Conservation (phyloP, 164 flowering plant genomes). For the Vitis labrusca region DNA sequence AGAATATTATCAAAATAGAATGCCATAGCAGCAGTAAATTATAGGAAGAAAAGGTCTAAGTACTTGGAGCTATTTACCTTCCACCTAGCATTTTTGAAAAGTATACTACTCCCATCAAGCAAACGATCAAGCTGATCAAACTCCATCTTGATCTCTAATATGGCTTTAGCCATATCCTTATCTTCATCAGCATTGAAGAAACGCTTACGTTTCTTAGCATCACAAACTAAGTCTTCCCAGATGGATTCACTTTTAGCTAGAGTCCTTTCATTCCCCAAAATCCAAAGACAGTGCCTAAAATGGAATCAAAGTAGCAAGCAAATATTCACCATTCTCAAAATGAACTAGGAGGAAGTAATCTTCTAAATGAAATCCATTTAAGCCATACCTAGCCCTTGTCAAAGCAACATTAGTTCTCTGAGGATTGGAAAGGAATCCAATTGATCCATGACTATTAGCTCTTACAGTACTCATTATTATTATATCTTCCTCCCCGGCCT, state of each 20-base stretch:
- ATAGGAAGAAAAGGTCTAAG: no score
- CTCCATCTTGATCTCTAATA: conserved; percentile 55
- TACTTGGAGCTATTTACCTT: conserved; percentile 43
- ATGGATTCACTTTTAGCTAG: conserved; percentile 32
- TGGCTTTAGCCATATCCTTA: conserved; percentile 36
- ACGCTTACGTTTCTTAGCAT: conserved; percentile 50
- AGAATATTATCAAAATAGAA: not conserved
- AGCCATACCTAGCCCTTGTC: conserved; percentile 45
- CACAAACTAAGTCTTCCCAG: conserved; percentile 39
- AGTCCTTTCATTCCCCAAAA: conserved; percentile 51
- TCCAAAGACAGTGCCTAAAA: conserved; percentile 59
- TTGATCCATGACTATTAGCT: no score
- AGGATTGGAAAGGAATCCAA: no score
- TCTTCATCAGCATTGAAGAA: conserved; percentile 51
- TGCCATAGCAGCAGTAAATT: no score
- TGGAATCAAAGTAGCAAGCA: not conserved
- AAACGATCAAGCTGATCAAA: conserved; percentile 67
- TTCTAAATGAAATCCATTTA: not conserved
- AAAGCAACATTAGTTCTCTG: no score
- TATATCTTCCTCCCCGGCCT: no score
- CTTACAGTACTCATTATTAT: no score
- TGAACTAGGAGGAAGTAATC: not conserved
- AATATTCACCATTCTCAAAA: not conserved
- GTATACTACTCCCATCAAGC: conserved; percentile 47
- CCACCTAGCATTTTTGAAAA: conserved; percentile 64